These are phyloP conservation scores for Boechera stricta DNA, from an alignment of 345 rosid genomes.

Conservation along the genomic window DNA sequence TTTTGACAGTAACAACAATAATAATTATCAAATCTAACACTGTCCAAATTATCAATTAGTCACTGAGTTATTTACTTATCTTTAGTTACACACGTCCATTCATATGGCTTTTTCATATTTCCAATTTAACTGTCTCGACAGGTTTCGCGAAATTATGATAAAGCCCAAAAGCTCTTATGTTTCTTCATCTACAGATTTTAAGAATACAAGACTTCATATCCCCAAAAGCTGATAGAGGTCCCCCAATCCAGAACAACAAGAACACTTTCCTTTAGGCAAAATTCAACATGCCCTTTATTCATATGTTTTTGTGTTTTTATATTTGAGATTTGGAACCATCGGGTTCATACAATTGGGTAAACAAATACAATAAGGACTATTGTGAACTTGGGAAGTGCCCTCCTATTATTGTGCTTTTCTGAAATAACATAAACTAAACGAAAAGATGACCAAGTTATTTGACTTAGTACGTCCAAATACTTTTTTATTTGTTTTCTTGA, in stretches of 20 bases:
- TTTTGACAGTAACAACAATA: too few species aligned
- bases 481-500: not conserved
- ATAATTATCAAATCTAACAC: too few species aligned
- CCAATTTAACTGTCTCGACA: too few species aligned
- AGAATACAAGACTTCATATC: too few species aligned
- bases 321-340: not conserved
- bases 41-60: too few species aligned
- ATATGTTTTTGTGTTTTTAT: not conserved
- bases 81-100: too few species aligned
- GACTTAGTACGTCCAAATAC: not conserved
- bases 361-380: not conserved
- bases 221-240: too few species aligned
- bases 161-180: too few species aligned
- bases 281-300: not conserved
- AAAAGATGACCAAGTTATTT: not conserved
- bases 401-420: not conserved
- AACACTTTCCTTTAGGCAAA: not conserved
- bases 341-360: not conserved
- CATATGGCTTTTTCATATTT: too few species aligned
- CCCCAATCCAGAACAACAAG: not conserved
- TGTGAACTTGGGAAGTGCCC: not conserved
- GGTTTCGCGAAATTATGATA: too few species aligned
- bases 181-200: too few species aligned
- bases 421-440: conserved; percentile 3
- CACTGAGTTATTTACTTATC: too few species aligned